Conservation (phyloP, 202 grass and related monocot genomes). For the Schoenoplectus triqueter region DNA sequence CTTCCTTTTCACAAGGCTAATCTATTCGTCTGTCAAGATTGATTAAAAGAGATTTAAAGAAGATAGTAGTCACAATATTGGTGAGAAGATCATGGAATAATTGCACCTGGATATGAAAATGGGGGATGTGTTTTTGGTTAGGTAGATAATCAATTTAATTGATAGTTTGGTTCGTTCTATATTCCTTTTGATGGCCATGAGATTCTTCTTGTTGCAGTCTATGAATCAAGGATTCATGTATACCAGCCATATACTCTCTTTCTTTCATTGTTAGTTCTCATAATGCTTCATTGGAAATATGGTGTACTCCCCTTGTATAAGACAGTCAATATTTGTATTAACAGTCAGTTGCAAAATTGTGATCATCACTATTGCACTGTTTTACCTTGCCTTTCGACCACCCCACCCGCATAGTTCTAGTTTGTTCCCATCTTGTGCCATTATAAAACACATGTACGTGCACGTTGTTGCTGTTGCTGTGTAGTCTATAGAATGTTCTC, state of each 20-base stretch:
- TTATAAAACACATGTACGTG: too few species aligned
- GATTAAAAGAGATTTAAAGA: constrained; percentile 49
- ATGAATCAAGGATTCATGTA: constrained; percentile 28
- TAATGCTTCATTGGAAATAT: constrained; percentile 8
- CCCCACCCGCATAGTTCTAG: not conserved
- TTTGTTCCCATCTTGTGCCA: too few species aligned
- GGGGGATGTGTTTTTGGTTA: not conserved
- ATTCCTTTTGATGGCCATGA: constrained; percentile 33
- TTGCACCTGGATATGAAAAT: constrained; percentile 10
- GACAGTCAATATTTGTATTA: constrained; percentile 19
- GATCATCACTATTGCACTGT: not conserved
- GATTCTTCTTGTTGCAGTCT: constrained; percentile 25
- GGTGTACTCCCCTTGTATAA: constrained; percentile 18
- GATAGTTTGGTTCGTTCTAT: constrained; percentile 38
- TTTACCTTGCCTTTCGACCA: not conserved
- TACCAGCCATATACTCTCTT: constrained; percentile 3
- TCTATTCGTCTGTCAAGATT: constrained; percentile 93
- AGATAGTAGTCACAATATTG: constrained; percentile 30
- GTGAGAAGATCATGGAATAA: constrained; percentile 13
- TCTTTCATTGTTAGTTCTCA: constrained; percentile 1
- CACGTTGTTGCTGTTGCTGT: too few species aligned
- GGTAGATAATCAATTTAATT: constrained; percentile 46
- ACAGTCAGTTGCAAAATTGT: not conserved
- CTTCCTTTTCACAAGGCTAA: constrained; percentile 88
- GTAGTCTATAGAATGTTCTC: too few species aligned